These are phyloP conservation scores for Saccharomycopsis oosterbeekiorum DNA, from an alignment of 805 yeast genomes.

Conservation along the genomic window DNA sequence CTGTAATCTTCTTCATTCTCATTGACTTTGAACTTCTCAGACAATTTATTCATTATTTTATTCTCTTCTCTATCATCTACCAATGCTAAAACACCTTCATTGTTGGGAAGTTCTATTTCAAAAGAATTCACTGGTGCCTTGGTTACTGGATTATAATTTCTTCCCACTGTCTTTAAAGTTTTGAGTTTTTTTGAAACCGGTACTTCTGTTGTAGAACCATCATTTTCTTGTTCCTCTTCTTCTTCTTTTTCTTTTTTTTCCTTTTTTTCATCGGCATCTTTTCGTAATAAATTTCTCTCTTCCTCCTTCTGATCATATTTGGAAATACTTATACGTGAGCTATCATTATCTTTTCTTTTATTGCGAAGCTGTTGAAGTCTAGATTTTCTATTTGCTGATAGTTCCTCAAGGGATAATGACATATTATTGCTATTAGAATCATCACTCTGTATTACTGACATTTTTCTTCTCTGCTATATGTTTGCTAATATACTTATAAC, in stretches of 20 bases:
- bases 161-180: background rate
- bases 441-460: background rate
- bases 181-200: background rate
- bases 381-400: conserved; percentile 1
- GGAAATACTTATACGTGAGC: background rate
- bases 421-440: background rate
- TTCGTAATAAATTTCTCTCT: background rate
- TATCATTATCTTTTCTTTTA: background rate
- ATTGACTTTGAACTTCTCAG: background rate
- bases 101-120: background rate
- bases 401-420: background rate
- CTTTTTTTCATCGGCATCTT: background rate
- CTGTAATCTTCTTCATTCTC: background rate
- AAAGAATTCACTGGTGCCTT: conserved; percentile 3
- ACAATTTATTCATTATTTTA: background rate
- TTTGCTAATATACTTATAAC: background rate
- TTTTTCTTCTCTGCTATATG: background rate
- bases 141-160: conserved; percentile 2
- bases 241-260: background rate
- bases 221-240: background rate
- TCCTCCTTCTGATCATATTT: background rate
- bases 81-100: background rate
- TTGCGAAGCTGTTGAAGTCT: conserved; percentile 6
- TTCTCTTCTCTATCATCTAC: background rate
- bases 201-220: background rate